These are phyloP conservation scores for Themeda triandra DNA, from an alignment of 176 grass and related monocot genomes.

Conservation along the genomic window DNA sequence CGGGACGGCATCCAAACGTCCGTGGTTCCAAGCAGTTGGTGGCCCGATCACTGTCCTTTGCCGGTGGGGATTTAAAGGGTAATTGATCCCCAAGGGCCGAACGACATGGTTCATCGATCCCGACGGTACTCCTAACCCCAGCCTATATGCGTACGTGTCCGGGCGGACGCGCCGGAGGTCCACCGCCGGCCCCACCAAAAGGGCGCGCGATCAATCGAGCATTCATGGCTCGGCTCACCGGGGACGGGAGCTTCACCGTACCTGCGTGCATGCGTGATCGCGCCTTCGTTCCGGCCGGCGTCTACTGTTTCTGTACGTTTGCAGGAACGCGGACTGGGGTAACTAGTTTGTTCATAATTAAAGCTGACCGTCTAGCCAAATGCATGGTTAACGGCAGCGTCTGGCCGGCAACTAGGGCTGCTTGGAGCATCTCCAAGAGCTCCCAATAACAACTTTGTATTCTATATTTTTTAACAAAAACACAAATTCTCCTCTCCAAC, in stretches of 20 bases:
- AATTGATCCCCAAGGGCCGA: not conserved
- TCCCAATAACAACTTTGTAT: too few species aligned
- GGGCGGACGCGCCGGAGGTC: not conserved
- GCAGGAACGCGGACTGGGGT: not conserved
- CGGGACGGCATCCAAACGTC: too few species aligned
- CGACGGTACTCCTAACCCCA: not conserved
- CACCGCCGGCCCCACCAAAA: not conserved
- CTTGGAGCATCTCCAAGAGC: too few species aligned
- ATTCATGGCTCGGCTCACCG: not conserved
- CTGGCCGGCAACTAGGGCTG: too few species aligned
- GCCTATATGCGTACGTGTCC: not conserved
- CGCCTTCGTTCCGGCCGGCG: not conserved
- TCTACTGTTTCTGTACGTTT: too few species aligned
- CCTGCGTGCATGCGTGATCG: not conserved
- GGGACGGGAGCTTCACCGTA: not conserved
- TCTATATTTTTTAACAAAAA: too few species aligned
- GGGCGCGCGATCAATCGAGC: constrained; percentile 3
- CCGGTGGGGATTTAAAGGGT: constrained; percentile 38
- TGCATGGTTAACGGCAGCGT: not conserved
- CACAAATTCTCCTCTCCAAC: too few species aligned
- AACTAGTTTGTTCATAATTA: not conserved
- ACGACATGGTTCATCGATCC: not conserved
- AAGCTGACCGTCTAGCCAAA: not conserved
- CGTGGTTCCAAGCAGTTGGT: too few species aligned
- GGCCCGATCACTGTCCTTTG: constrained; percentile 12